Percentiles rank a stretch among this genome's conserved stretches.
Evolutionary conservation across 2,329 filamentous ascomycete species (phyloP).

Genomic region (Keithomyces neogunnii): DNA sequence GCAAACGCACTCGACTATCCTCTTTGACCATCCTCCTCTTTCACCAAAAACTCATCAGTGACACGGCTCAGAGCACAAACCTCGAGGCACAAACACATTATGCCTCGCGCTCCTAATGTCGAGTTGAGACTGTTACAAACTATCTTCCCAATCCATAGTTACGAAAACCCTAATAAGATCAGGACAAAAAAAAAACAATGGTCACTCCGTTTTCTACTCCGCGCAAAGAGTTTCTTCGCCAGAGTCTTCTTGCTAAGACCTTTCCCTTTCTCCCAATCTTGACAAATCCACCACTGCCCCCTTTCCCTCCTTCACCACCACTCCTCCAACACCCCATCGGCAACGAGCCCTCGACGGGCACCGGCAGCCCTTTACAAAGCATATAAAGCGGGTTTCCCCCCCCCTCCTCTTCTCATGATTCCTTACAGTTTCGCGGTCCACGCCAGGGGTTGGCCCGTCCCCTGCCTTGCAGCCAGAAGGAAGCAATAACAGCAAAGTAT

Average conservation of each 20-base stretch:
- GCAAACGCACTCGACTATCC: no score
- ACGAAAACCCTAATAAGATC: neutral
- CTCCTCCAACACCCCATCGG: no score
- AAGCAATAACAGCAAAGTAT: neutral
- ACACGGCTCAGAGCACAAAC: no score
- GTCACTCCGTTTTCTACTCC: constrained; percentile 3
- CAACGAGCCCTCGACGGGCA: no score
- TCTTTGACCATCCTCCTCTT: no score
- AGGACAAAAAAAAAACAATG: neutral
- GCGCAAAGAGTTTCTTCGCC: neutral
- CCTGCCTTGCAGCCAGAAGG: neutral
- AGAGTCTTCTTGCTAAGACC: no score
- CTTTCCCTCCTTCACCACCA: no score
- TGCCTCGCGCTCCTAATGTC: neutral
- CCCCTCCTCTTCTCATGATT: neutral
- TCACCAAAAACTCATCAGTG: no score
- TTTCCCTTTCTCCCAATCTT: no score
- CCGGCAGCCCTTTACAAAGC: no score
- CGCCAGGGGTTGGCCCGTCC: neutral
- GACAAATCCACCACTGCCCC: no score
- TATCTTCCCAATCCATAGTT: constrained; percentile 1
- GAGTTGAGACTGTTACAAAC: neutral
- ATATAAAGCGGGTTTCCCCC: neutral
- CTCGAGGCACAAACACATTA: no score
- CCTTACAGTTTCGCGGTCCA: neutral